A percentile compares a stretch with the other conserved stretches of the same genome.
These are phyloP conservation scores for Pelargonium exstipulatum DNA, from an alignment of 441 rosid species.

Conservation along the genomic window DNA sequence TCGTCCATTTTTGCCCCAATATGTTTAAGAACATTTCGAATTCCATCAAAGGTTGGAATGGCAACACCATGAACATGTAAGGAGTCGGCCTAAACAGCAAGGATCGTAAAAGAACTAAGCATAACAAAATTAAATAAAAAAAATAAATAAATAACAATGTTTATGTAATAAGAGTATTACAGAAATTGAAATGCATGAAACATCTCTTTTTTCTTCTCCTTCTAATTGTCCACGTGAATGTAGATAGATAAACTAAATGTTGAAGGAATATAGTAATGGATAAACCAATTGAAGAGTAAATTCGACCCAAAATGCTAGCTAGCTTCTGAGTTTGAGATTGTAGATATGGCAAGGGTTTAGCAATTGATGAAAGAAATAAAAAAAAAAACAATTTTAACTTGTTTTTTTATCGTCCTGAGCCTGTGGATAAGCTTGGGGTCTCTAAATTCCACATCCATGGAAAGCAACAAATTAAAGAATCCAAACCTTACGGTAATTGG, in stretches of 20 bases:
- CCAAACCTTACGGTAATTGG: slow-evolving; percentile 92
- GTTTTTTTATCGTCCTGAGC: background rate
- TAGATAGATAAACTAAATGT: background rate
- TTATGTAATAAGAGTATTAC: background rate
- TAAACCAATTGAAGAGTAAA: background rate
- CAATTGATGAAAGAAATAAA: background rate
- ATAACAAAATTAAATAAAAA: slow-evolving; percentile 1
- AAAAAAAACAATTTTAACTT: background rate
- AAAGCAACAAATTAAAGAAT: background rate
- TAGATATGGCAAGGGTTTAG: background rate
- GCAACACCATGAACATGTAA: slow-evolving; percentile 91
- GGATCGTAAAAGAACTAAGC: slow-evolving; percentile 16
- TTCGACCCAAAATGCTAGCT: background rate
- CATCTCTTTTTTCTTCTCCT: background rate
- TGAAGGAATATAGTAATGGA: background rate
- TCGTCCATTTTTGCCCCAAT: slow-evolving; percentile 67
- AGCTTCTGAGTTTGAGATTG: background rate
- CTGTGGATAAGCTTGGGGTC: background rate
- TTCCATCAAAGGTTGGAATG: slow-evolving; percentile 80
- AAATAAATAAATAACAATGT: too few relatives aligned
- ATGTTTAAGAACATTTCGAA: slow-evolving; percentile 77
- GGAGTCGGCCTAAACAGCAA: slow-evolving; percentile 54
- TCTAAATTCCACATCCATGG: background rate
- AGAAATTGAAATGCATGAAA: too few relatives aligned
- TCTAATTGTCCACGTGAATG: too few relatives aligned